These are phyloP conservation scores for Corymbia citriodora DNA, from an alignment of 441 rosid species.

Conservation along the genomic window DNA sequence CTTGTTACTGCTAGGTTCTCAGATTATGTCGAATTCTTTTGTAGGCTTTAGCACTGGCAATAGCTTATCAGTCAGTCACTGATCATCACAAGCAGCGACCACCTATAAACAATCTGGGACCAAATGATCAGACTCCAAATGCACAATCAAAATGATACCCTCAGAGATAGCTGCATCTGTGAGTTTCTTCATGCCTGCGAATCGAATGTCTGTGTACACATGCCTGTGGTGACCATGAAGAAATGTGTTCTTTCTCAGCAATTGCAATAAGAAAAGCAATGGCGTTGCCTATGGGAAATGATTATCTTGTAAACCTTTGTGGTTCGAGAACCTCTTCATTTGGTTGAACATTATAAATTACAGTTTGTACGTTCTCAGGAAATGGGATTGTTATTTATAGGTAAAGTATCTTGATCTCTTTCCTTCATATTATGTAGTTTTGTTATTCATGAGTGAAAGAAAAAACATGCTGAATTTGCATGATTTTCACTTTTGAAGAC, in stretches of 20 bases:
- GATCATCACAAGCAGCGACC: conserved; percentile 75
- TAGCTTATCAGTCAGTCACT: conserved; percentile 82
- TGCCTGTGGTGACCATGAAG: neutral
- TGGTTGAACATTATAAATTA: neutral
- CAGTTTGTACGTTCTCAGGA: neutral
- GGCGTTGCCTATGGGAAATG: neutral
- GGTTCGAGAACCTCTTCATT: neutral
- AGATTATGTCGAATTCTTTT: neutral
- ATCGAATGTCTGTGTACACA: neutral
- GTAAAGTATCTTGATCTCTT: neutral
- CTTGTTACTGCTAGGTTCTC: neutral
- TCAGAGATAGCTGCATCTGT: conserved; percentile 35
- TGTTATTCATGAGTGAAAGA: neutral
- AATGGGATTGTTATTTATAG: neutral
- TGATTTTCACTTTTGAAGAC: neutral
- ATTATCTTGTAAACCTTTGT: neutral
- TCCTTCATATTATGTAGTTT: neutral
- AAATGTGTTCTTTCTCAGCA: neutral
- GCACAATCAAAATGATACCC: conserved; percentile 36
- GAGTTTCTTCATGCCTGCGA: neutral
- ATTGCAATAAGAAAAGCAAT: neutral
- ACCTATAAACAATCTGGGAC: conserved; percentile 61
- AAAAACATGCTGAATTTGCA: neutral
- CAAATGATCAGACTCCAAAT: conserved; percentile 39
- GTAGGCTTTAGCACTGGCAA: conserved; percentile 88